Evolutionary conservation across 176 grass and related monocot species (phyloP).

Genomic region (Hyparrhenia diplandra): DNA sequence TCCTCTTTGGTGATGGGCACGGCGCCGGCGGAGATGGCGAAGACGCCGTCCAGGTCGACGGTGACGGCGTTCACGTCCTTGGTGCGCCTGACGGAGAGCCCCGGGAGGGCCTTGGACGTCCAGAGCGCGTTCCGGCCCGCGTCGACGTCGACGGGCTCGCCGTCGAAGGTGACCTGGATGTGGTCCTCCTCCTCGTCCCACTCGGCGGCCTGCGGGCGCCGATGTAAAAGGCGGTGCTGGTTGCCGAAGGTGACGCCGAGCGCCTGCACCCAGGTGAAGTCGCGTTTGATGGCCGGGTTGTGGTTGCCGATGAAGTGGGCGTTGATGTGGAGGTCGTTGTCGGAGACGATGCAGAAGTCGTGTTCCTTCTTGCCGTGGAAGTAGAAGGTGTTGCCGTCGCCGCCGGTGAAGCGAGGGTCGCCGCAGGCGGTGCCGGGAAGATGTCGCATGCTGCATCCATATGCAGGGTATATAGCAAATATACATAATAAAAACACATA

Average conservation of each 20-base stretch:
- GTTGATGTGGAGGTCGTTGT: conserved; percentile 65
- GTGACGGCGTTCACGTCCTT: conserved; percentile 31
- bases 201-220: conserved; percentile 28
- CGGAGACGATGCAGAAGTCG: conserved; percentile 57
- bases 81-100: conserved; percentile 24
- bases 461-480: too few relatives aligned
- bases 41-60: conserved; percentile 42
- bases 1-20: conserved; percentile 69
- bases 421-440: conserved; percentile 48
- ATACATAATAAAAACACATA: too few relatives aligned
- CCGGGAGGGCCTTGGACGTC: background rate
- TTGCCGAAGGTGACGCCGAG: conserved; percentile 32
- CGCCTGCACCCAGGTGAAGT: conserved; percentile 63
- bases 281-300: conserved; percentile 42
- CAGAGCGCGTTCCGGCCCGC: conserved; percentile 20
- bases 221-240: conserved; percentile 49
- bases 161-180: conserved; percentile 38
- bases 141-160: conserved; percentile 32
- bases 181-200: conserved; percentile 68
- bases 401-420: conserved; percentile 69
- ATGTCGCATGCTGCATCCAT: conserved; percentile 43
- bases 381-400: conserved; percentile 76
- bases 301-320: conserved; percentile 69
- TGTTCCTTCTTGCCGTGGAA: conserved; percentile 62
- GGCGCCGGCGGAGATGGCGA: conserved; percentile 47